These are phyloP conservation scores for Yamadazyma sp. DNA, from an alignment of 805 yeast genomes.

Conservation along the genomic window DNA sequence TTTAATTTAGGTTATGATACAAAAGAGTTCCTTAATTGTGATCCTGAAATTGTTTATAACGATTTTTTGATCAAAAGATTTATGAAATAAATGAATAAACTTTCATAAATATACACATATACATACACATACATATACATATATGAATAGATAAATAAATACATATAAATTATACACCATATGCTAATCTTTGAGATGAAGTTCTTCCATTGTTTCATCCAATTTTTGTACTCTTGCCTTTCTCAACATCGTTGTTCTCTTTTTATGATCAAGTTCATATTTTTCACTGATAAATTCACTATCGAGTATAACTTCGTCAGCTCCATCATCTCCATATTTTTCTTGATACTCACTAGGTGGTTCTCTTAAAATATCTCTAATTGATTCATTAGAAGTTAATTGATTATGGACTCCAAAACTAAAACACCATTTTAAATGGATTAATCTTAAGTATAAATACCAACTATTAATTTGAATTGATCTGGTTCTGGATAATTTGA, in stretches of 20 bases:
- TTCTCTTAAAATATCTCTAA: conserved; percentile 35
- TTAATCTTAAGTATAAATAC: conserved; percentile 47
- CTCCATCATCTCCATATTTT: conserved; percentile 17
- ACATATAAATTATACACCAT: neutral
- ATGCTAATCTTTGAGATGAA: conserved; percentile 10
- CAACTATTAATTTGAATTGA: conserved; percentile 48
- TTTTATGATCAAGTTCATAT: conserved; percentile 26
- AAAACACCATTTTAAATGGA: conserved; percentile 49
- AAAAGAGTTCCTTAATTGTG: conserved; percentile 4
- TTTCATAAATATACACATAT: neutral
- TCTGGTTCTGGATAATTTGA: conserved; percentile 44
- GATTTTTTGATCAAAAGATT: conserved; percentile 2
- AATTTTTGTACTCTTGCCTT: conserved; percentile 37
- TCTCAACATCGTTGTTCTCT: conserved; percentile 32
- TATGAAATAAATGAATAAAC: too few relatives aligned
- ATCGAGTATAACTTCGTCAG: conserved; percentile 10
- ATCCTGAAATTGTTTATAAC: conserved; percentile 3
- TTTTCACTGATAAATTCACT: conserved; percentile 13
- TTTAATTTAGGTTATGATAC: conserved; percentile 3
- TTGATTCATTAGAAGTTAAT: conserved; percentile 33
- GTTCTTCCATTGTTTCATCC: conserved; percentile 28
- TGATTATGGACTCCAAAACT: conserved; percentile 52
- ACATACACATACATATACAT: neutral
- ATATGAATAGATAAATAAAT: neutral
- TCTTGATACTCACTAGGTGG: conserved; percentile 25